Conservation (phyloP, 768 basidiomycete genomes). For the Crepidotus variabilis region DNA sequence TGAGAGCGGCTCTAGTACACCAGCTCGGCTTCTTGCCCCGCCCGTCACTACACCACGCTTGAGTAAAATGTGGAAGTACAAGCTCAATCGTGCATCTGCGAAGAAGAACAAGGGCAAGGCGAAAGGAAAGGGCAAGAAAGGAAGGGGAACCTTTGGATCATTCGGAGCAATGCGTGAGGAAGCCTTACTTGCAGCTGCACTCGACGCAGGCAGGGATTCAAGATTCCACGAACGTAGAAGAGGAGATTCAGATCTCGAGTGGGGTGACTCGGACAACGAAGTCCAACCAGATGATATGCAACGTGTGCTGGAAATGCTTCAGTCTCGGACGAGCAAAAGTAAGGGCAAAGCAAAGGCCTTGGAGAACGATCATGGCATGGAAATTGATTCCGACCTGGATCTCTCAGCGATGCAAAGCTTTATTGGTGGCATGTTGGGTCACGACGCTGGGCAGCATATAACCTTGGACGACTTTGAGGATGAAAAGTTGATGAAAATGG, state of each 20-base stretch:
- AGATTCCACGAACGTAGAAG: constrained; percentile 48
- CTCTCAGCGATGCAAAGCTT: constrained; percentile 51
- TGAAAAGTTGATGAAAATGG: constrained; percentile 39
- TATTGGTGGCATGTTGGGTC: constrained; percentile 41
- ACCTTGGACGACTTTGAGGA: constrained; percentile 72
- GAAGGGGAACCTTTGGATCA: constrained; percentile 34
- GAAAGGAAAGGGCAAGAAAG: constrained; percentile 5
- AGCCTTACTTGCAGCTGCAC: constrained; percentile 32
- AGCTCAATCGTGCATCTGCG: constrained; percentile 13
- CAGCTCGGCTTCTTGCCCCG: constrained; percentile 16
- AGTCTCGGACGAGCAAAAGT: constrained; percentile 2
- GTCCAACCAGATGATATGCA: constrained; percentile 25
- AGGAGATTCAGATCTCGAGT: constrained; percentile 68
- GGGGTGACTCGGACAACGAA: constrained; percentile 46
- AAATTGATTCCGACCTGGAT: constrained; percentile 57
- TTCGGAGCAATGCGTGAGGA: constrained; percentile 58
- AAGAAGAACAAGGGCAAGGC: constrained; percentile 15
- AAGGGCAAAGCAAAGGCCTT: constrained; percentile 16
- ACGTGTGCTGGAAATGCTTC: constrained; percentile 5
- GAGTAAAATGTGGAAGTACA: constrained; percentile 22
- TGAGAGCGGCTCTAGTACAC: constrained; percentile 3
- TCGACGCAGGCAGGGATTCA: constrained; percentile 31
- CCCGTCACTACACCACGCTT: constrained; percentile 23
- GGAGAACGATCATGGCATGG: constrained; percentile 54
- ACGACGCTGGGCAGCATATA: constrained; percentile 39